These are phyloP conservation scores for Sphagnurus paluster DNA, from an alignment of 1,284 basidiomycete genomes.

Conservation along the genomic window DNA sequence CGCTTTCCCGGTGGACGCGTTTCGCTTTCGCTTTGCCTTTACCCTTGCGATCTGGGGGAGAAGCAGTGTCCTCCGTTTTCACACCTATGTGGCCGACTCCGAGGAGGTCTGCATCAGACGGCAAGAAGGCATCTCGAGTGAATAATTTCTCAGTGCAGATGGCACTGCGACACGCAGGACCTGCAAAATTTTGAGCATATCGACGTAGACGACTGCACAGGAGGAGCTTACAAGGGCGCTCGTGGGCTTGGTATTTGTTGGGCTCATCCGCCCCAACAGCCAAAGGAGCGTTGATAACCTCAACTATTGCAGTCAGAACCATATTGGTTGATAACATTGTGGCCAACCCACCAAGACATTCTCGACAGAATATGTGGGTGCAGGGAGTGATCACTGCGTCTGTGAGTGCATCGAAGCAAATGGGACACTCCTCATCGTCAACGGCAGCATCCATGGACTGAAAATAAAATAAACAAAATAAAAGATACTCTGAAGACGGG, in stretches of 20 bases:
- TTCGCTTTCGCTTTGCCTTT: constrained; percentile 2
- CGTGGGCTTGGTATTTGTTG: constrained; percentile 33
- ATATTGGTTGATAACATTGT: background rate
- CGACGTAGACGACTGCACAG: background rate
- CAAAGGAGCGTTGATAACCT: constrained; percentile 38
- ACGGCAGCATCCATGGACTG: constrained; percentile 47
- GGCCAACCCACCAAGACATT: constrained; percentile 43
- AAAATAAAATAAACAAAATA: background rate
- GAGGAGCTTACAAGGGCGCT: constrained; percentile 44
- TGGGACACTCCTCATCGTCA: constrained; percentile 54
- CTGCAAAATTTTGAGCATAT: constrained; percentile 22
- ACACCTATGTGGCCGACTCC: constrained; percentile 21
- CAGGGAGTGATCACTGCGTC: constrained; percentile 50
- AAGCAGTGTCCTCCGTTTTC: constrained; percentile 23
- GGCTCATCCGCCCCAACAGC: constrained; percentile 32
- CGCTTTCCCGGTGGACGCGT: background rate
- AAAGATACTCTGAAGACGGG: constrained; percentile 14
- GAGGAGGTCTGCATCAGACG: constrained; percentile 43
- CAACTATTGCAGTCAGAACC: constrained; percentile 26
- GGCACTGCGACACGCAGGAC: constrained; percentile 49
- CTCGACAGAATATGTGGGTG: constrained; percentile 50
- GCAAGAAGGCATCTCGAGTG: constrained; percentile 48
- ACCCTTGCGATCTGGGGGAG: background rate
- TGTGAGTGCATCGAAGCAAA: constrained; percentile 50
- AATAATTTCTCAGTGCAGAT: constrained; percentile 46